These are phyloP conservation scores for Nidularia sp. DNA, from an alignment of 768 basidiomycete species.

Conservation along the genomic window DNA sequence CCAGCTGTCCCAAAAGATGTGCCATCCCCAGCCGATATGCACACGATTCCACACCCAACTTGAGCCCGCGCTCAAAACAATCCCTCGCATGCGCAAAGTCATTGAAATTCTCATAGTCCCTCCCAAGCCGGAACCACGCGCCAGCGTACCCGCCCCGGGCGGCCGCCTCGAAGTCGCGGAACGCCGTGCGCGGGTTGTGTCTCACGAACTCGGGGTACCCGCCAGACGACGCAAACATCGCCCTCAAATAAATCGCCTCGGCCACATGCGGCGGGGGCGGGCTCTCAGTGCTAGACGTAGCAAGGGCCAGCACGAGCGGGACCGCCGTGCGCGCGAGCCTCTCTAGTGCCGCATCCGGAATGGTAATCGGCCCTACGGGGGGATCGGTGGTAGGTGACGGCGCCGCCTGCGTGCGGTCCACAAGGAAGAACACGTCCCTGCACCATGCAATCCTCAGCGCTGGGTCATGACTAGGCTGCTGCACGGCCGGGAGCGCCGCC, in stretches of 20 bases:
- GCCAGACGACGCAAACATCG: constrained; percentile 69
- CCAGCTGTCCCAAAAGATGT: constrained; percentile 83
- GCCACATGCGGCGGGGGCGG: constrained; percentile 43
- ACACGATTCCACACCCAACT: constrained; percentile 71
- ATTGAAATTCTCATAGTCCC: constrained; percentile 88
- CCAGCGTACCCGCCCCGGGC: constrained; percentile 71
- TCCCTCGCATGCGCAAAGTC: constrained; percentile 72
- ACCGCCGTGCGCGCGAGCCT: constrained; percentile 63
- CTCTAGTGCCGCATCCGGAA: constrained; percentile 56
- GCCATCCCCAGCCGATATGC: constrained; percentile 93
- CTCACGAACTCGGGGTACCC: constrained; percentile 60
- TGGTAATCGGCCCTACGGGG: constrained; percentile 46
- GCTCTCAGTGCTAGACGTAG: constrained; percentile 22
- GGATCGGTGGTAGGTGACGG: constrained; percentile 35
- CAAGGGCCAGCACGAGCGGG: constrained; percentile 56
- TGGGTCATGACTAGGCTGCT: constrained; percentile 54
- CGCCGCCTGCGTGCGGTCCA: constrained; percentile 50
- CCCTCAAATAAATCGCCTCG: constrained; percentile 75
- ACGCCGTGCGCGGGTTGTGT: constrained; percentile 74
- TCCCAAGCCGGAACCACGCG: constrained; percentile 91
- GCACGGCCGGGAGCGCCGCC: constrained; percentile 45
- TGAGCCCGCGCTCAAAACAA: constrained; percentile 83
- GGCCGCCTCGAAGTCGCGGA: constrained; percentile 84
- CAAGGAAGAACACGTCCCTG: constrained; percentile 76
- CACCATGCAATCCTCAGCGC: constrained; percentile 70